Conservation (phyloP, 2,329 filamentous ascomycete species). For the Alternaria triticina region DNA sequence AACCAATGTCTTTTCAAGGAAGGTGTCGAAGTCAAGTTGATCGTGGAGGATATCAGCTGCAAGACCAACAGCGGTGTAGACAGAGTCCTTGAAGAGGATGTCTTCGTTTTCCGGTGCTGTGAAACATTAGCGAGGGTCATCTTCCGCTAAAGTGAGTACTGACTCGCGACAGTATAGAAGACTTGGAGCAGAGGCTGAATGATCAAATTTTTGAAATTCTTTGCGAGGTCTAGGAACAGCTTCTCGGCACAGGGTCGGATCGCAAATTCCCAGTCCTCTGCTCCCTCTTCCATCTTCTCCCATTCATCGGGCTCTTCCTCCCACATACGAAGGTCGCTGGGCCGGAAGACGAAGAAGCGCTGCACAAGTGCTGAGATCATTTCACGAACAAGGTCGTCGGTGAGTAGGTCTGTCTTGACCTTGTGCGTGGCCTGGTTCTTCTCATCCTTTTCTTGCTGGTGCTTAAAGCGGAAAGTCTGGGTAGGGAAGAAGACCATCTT, state of each 20-base stretch:
- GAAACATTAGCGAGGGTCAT: constrained; percentile 20
- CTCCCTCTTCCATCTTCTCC: constrained; percentile 87
- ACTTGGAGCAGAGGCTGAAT: constrained; percentile 80
- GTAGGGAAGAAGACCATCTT: constrained; percentile 83
- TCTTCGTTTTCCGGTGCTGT: constrained; percentile 66
- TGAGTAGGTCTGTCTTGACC: constrained; percentile 77
- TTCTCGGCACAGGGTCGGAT: constrained; percentile 92
- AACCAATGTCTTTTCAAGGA: constrained; percentile 77
- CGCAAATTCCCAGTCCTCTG: constrained; percentile 85
- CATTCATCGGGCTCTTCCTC: constrained; percentile 94
- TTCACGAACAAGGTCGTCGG: constrained; percentile 75
- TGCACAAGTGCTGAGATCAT: constrained; percentile 86
- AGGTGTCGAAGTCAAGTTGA: constrained; percentile 81
- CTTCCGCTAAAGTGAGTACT: constrained; percentile 35
- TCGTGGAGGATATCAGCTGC: constrained; percentile 77
- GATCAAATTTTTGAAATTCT: constrained; percentile 84
- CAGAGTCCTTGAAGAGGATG: constrained; percentile 86
- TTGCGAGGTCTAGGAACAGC: constrained; percentile 88
- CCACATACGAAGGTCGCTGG: constrained; percentile 87
- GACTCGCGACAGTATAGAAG: constrained; percentile 77
- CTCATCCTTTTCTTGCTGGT: constrained; percentile 76
- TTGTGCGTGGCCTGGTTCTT: constrained; percentile 71
- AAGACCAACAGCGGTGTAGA: constrained; percentile 91
- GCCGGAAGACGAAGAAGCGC: constrained; percentile 85
- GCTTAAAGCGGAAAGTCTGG: constrained; percentile 84